Evolutionary conservation across 495 filamentous ascomycete genomes (phyloP), one percentile per base, ranked within the genome.

Genomic region (Apiosordaria backusii): DNA sequence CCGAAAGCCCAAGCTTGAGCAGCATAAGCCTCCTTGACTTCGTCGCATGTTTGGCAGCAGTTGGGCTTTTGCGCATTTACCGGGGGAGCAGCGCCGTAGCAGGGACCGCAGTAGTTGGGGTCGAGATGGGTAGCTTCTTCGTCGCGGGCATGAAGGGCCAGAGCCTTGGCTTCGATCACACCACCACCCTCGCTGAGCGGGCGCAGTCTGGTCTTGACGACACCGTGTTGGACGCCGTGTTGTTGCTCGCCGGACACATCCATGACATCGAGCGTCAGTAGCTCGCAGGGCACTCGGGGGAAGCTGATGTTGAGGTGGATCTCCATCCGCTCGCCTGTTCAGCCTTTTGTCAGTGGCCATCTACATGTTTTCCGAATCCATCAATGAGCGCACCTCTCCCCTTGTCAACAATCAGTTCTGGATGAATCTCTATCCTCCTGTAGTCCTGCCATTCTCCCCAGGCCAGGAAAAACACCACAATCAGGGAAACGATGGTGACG

Each of bases 291-390:
- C 29, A 99, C 82, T 35, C 88, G 88, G 4, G 96, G 95, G 78
- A 99, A 99, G 21, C 91, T 94, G 69, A 99, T 91, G 82, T 99
- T 99, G 80, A 99, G 85, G 76, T 97, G 92, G 67, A 99, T 99
- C 71, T 98, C 95, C 92, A 99, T 97, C 76, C 92, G 90, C 82
- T 99, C 92, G 71, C 92, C 91, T 94, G 71, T 70, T 9, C 61
- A 6, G 25, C 24, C 54, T 23, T 16, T 10, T 4, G 16, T 3
- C 29, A 50, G 68, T 74, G 54, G 72, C 68, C 40, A 27, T 57
- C 60, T 13, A 23, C 35, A 18, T 21, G 19, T 18, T 18, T 23
- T 26, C 16, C 26, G 25, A 35, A 21, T 25, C 13, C 7, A 18
- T 13, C 21, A 4, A 18, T 24, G 50, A n/a, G 50, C 45, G 62